phyloP scores from a whole-genome alignment of 2,329 filamentous ascomycete species.

The Daldinia eschscholtzii region DNA sequence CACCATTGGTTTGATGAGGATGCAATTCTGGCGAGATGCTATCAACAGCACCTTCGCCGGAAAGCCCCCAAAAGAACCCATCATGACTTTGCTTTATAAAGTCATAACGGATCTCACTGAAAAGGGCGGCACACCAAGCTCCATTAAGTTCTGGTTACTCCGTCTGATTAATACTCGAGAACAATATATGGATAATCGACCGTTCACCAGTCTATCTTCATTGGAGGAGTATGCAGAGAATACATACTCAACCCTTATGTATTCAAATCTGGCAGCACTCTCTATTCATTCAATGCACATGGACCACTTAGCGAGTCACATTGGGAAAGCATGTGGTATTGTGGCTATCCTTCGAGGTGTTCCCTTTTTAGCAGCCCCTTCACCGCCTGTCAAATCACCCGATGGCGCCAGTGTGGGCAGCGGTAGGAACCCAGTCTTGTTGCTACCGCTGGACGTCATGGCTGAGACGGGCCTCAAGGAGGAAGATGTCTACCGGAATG shows the following conservation, averaged over 20 bases:
- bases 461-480: constrained; percentile 83
- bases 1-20: constrained; percentile 87
- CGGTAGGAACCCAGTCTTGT: constrained; percentile 66
- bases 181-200: constrained; percentile 84
- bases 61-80: constrained; percentile 87
- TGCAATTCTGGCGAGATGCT: constrained; percentile 95
- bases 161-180: constrained; percentile 85
- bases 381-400: constrained; percentile 63
- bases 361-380: constrained; percentile 86
- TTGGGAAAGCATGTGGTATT: constrained; percentile 94
- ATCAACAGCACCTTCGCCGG: constrained; percentile 82
- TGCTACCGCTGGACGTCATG: constrained; percentile 92
- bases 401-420: constrained; percentile 55
- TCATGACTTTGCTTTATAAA: constrained; percentile 84
- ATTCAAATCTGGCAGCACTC: constrained; percentile 84
- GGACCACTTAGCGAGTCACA: constrained; percentile 93
- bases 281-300: constrained; percentile 85
- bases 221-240: constrained; percentile 93
- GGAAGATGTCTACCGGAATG: constrained; percentile 88
- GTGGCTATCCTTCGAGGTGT: constrained; percentile 87
- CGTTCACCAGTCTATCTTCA: constrained; percentile 78
- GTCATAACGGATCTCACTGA: constrained; percentile 73
- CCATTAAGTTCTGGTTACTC: constrained; percentile 78
- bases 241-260: constrained; percentile 93
- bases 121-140: constrained; percentile 57